phyloP scores from a whole-genome alignment of 805 yeast genomes.

The Candida boidinii region DNA sequence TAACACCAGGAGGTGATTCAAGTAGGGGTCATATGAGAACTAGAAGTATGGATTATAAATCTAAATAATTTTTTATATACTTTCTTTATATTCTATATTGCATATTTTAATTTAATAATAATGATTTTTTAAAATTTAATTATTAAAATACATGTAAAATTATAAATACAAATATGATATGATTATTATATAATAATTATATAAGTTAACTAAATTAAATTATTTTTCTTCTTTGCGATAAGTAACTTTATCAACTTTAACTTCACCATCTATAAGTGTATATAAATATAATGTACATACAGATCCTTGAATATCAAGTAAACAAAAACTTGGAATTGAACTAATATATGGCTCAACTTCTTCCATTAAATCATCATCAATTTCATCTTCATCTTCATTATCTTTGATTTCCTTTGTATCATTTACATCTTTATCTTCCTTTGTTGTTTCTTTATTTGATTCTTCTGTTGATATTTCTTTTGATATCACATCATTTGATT shows the following conservation, averaged over 20 bases:
- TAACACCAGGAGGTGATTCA: no score
- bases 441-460: constrained; percentile 3
- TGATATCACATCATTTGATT: neutral
- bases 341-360: constrained; percentile 21
- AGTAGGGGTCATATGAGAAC: no score
- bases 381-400: constrained; percentile 12
- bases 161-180: neutral
- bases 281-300: constrained; percentile 79
- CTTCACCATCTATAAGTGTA: constrained; percentile 70
- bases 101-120: no score
- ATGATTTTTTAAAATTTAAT: neutral
- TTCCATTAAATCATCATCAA: constrained; percentile 9
- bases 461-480: neutral
- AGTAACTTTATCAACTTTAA: constrained; percentile 82
- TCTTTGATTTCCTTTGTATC: constrained; percentile 1
- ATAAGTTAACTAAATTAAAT: no score
- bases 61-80: no score
- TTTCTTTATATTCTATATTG: no score
- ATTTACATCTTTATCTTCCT: constrained; percentile 5
- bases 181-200: no score
- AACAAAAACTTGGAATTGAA: constrained; percentile 79
- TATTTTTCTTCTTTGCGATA: constrained; percentile 40
- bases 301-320: constrained; percentile 76
- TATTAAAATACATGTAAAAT: neutral
- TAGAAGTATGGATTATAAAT: no score